Evolutionary conservation across 768 basidiomycete species (phyloP).

Genomic region (Amanita brunnescens): DNA sequence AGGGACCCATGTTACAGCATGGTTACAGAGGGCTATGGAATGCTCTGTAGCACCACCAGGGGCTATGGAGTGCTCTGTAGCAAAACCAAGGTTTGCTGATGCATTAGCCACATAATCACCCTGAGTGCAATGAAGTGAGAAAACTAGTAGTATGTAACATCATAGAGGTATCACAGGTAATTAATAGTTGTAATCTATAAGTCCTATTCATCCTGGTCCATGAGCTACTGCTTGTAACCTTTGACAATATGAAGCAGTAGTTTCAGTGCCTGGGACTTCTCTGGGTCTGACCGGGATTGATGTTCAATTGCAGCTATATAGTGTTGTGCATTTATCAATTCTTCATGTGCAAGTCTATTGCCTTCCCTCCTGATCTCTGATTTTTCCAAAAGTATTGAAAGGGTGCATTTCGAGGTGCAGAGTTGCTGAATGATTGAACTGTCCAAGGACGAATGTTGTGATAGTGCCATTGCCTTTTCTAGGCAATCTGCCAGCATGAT

Average conservation of each 20-base stretch:
- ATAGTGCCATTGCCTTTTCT: neutral
- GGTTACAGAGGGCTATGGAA: no score
- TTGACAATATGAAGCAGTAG: constrained; percentile 2
- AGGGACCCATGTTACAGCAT: no score
- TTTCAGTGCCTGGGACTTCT: constrained; percentile 2
- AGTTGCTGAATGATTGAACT: constrained; percentile 1
- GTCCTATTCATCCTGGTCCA: neutral
- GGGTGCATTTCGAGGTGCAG: neutral
- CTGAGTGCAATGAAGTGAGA: no score
- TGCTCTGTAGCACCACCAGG: no score
- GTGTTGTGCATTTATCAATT: constrained; percentile 3
- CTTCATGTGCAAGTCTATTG: neutral
- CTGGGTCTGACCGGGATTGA: constrained; percentile 1
- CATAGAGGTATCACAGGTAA: neutral
- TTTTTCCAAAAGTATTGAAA: constrained; percentile 2
- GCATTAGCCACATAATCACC: no score
- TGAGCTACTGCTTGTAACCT: neutral
- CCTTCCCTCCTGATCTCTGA: constrained; percentile 4
- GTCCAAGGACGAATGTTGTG: constrained; percentile 1
- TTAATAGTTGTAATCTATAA: constrained; percentile 3
- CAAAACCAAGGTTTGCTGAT: no score
- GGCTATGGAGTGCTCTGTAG: no score
- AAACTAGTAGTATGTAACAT: no score
- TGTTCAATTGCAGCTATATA: neutral
- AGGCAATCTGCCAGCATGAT: neutral